Evolutionary conservation across 2,329 filamentous ascomycete species (phyloP), one percentile per base, ranked within the genome.

Genomic region (Aphanoascus verrucosus): DNA sequence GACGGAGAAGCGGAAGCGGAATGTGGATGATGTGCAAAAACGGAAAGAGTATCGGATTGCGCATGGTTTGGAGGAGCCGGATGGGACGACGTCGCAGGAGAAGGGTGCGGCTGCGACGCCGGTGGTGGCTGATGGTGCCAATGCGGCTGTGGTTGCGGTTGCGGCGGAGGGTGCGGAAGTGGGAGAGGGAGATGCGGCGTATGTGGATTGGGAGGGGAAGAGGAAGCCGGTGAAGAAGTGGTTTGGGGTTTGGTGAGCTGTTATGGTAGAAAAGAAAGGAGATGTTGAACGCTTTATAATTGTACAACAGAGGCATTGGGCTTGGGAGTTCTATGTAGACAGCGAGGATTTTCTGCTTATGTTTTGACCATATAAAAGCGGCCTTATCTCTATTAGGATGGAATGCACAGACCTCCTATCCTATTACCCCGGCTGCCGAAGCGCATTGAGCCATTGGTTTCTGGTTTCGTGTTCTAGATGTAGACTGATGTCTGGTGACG

Each of bases 1-100:
- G 28, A 76, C 78, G 50, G 86, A 90, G 69, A 82, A 82, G 72
- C 80, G 90, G 53, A 80, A 81, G 63, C 78, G 78, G 64, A 83
- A 82, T 60, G 77, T 88, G 53, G 88, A 95, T 60, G 93, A 98
- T 72, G 84, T 93, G 28, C 80, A 84, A 68, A 95, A 96, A 80
- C 79, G 91, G 63, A 80, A 80, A 57, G 83, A 86, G 69, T 98
- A 88, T 71, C 82, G 90, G 63, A 84, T 88, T 70, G 88, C 85
- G 56, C 88, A 95, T 74, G 89, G 88, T 8, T 69, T 94, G 64
- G 84, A 89, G 67, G 74, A 72, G 61, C n/a, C 31, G 38, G 51
- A 48, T 7, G 48, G 28, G 12, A 12, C 20, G 8, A 15, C 1
- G 38, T 23, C 9, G 11, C 23, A 28, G 17, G 38, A 19, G 9